Conservation (phyloP, 1,284 basidiomycete species). For the Ustilago nuda region DNA sequence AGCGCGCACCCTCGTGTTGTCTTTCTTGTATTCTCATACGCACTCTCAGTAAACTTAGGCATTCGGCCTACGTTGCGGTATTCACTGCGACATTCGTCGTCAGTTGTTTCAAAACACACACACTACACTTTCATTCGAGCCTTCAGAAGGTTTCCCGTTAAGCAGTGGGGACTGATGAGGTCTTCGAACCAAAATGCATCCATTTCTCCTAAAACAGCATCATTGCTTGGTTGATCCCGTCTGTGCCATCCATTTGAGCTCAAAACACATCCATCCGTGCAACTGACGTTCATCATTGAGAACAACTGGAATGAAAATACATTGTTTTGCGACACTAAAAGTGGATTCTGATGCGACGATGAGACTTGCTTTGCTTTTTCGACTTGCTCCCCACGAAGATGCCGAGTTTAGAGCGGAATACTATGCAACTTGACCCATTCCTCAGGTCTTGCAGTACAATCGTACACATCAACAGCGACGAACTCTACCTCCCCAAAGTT, state of each 20-base stretch:
- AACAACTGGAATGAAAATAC: not conserved
- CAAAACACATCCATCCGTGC: too few species aligned
- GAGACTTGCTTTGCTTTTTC: too few species aligned
- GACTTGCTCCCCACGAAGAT: too few species aligned
- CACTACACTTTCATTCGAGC: not conserved
- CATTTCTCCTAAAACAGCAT: not conserved
- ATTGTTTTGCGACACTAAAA: not conserved
- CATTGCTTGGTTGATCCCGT: too few species aligned
- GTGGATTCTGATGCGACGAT: not conserved
- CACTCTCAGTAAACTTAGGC: not conserved
- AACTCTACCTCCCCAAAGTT: conserved; percentile 13
- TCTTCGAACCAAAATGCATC: conserved; percentile 3
- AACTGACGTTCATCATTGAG: not conserved
- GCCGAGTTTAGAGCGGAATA: conserved; percentile 12
- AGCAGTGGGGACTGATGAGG: not conserved
- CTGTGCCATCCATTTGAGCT: not conserved
- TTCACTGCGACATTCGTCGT: conserved; percentile 2
- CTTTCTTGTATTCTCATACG: conserved; percentile 11
- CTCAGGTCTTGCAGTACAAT: conserved; percentile 30
- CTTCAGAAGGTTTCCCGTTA: not conserved
- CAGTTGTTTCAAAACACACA: conserved; percentile 8
- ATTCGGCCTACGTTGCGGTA: not conserved
- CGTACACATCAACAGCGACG: conserved; percentile 20
- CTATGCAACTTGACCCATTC: conserved; percentile 25
- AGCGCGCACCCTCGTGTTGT: not conserved